Conservation (phyloP, 371 early-diverging fungal species). For the Mucor irregularis region DNA sequence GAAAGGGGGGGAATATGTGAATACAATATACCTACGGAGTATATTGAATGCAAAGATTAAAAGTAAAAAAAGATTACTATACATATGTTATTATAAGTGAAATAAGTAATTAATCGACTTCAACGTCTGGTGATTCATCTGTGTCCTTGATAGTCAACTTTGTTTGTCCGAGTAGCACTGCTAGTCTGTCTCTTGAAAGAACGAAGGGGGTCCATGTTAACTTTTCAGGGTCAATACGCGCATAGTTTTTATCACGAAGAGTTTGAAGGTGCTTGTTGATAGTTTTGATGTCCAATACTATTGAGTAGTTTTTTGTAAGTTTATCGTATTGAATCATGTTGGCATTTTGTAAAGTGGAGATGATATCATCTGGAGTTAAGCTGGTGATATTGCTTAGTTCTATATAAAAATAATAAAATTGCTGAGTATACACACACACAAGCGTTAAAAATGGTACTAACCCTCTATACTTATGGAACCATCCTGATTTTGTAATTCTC, state of each 20-base stretch:
- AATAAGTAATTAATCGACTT: constrained; percentile 10
- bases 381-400: constrained; percentile 64
- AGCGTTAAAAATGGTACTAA: constrained; percentile 2
- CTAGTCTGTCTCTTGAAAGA: constrained; percentile 44
- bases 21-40: too few relatives aligned
- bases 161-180: constrained; percentile 23
- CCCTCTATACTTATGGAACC: constrained; percentile 49
- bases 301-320: constrained; percentile 15
- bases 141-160: constrained; percentile 21
- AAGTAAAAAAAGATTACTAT: too few relatives aligned
- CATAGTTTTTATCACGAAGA: constrained; percentile 46
- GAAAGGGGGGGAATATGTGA: background rate
- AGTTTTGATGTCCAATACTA: constrained; percentile 32
- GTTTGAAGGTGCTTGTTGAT: constrained; percentile 45
- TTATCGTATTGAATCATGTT: constrained; percentile 41
- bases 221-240: constrained; percentile 51
- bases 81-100: too few relatives aligned
- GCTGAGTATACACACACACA: background rate
- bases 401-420: background rate
- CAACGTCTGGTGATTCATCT: constrained; percentile 25
- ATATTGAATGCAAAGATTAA: too few relatives aligned
- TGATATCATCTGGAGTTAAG: constrained; percentile 74
- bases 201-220: constrained; percentile 70
- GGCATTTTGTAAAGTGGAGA: constrained; percentile 67
- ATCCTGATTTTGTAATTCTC: constrained; percentile 32